Evolutionary conservation across 2,329 filamentous ascomycete species (phyloP).

Genomic region (Graphiopsis chlorocephala): DNA sequence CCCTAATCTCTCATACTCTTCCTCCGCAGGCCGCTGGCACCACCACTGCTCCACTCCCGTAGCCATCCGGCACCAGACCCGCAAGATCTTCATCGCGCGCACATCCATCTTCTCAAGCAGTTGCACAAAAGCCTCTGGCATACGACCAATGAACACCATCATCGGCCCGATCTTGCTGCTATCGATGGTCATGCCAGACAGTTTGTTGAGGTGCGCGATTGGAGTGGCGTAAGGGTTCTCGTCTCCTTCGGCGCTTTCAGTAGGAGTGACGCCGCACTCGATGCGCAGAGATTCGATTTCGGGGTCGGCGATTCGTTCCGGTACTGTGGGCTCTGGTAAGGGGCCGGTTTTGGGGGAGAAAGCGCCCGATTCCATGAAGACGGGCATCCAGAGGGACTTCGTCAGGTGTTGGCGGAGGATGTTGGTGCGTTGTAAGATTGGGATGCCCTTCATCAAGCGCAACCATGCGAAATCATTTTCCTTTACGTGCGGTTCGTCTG

Average conservation of each 20-base stretch:
- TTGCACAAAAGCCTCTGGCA: conserved; percentile 10
- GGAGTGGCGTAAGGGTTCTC: conserved; percentile 12
- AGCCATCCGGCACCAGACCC: conserved; percentile 8
- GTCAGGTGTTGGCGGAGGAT: conserved; percentile 8
- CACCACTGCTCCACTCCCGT: conserved; percentile 12
- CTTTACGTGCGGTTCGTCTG: neutral
- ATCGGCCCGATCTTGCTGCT: conserved; percentile 11
- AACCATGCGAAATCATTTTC: conserved; percentile 15
- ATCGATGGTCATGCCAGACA: conserved; percentile 1
- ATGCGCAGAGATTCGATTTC: conserved; percentile 10
- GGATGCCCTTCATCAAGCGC: conserved; percentile 11
- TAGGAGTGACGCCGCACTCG: neutral
- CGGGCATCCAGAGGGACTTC: conserved; percentile 12
- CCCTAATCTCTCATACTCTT: conserved; percentile 4
- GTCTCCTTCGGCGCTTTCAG: neutral
- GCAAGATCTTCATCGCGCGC: conserved; percentile 9
- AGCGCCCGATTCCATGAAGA: conserved; percentile 11
- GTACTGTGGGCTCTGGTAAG: neutral
- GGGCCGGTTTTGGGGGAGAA: conserved; percentile 9
- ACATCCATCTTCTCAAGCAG: conserved; percentile 9
- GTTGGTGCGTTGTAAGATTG: conserved; percentile 14
- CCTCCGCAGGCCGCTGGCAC: conserved; percentile 9
- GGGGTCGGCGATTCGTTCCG: neutral
- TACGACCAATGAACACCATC: conserved; percentile 15
- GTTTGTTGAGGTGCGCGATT: conserved; percentile 5